Conservation (phyloP, 179 eudicot species). For the Drosera spatulata region DNA sequence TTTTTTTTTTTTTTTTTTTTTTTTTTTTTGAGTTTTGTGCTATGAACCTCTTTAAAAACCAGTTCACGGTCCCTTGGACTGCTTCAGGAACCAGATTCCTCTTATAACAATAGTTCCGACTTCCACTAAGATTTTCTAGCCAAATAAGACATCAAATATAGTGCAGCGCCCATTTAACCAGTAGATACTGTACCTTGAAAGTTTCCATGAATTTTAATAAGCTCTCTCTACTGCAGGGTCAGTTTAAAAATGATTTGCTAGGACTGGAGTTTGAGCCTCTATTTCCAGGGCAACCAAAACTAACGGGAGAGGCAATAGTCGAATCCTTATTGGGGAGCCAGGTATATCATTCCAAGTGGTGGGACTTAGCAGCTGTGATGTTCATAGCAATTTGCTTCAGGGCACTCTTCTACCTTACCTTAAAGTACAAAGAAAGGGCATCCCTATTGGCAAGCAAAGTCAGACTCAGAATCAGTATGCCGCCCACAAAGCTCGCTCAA, state of each 20-base stretch:
- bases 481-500: too few relatives aligned
- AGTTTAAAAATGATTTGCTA: slow-evolving; percentile 72
- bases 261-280: slow-evolving; percentile 73
- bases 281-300: slow-evolving; percentile 44
- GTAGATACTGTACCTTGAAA: neutral
- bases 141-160: neutral
- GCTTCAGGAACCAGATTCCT: too few relatives aligned
- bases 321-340: slow-evolving; percentile 32
- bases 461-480: too few relatives aligned
- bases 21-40: too few relatives aligned
- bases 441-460: slow-evolving; percentile 20
- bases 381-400: slow-evolving; percentile 47
- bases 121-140: too few relatives aligned
- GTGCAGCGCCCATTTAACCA: neutral
- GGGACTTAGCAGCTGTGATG: slow-evolving; percentile 51
- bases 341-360: slow-evolving; percentile 67
- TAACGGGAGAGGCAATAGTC: slow-evolving; percentile 46
- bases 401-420: slow-evolving; percentile 37
- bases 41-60: too few relatives aligned
- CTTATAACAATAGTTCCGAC: too few relatives aligned
- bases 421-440: slow-evolving; percentile 56
- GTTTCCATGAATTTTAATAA: neutral
- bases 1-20: too few relatives aligned
- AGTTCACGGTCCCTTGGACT: too few relatives aligned
- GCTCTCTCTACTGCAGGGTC: slow-evolving; percentile 32